Evolutionary conservation across 2,329 filamentous ascomycete species (phyloP), one percentile per base, ranked within the genome.

Genomic region (Atkinsonella hypoxylon): DNA sequence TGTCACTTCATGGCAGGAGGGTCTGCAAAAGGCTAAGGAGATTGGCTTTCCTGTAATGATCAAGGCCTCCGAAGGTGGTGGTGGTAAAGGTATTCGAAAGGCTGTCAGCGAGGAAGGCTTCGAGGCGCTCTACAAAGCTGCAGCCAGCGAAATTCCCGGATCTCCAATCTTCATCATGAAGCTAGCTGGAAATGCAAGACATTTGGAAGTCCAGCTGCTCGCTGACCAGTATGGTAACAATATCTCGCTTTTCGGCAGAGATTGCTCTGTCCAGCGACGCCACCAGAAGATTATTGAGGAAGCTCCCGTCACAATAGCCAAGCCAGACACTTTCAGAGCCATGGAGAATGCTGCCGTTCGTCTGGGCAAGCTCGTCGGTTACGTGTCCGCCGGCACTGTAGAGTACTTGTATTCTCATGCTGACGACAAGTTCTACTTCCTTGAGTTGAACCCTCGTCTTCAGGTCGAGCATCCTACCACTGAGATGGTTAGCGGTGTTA

Each of bases 151-250:
- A 70, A 97, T 98, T 59, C 94, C 93, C 11, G 94, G 94, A 45
- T 98, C 93, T 31, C 93, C 94, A 59, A 98, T 98, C 71, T 98
- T 98, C 79, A 95, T 98, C 74, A 98, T 98, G 93, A 96, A 98
- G 81, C 77, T 98, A 56, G 93, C 93, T 47, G 93, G 91, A 60
- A 95, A 95, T 66, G 93, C 93, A 40, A 79, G 93, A 59, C 93
- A 98, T 78, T 76, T 98, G 72, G 93, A 98, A 71, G 94, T 98
- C 52, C 93, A 98, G 73, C 76, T 98, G 57, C 78, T 98, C 49
- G 94, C 93, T 57, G 94, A 98, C 75, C 89, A 98, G 77, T 98
- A 98, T 68, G 93, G 94, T 65, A 96, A 98, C 81, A 97, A 97
- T 74, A 96, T 98, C 66, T 98, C 93, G 9, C 82, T 98, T 48